Percentiles rank a stretch among this genome's conserved stretches.
Conservation (phyloP, 2,329 filamentous ascomycete species). For the Colletotrichum cuscutae region DNA sequence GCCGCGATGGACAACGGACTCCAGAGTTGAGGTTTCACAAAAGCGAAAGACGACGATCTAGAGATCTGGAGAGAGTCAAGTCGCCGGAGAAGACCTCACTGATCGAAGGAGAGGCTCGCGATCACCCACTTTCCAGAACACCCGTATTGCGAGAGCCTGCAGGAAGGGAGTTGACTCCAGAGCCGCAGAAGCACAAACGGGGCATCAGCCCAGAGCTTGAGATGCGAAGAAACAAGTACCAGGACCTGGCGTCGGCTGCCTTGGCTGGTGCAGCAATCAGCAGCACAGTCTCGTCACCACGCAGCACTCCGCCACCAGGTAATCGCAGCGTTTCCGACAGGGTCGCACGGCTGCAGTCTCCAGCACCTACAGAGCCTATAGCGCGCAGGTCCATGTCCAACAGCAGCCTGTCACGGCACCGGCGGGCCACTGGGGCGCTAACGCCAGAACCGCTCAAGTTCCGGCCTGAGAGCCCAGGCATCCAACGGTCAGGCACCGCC, state of each 20-base stretch:
- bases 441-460: constrained; percentile 65
- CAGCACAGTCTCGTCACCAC: constrained; percentile 17
- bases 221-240: constrained; percentile 40
- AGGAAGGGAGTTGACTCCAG: constrained; percentile 47
- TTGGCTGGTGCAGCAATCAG: constrained; percentile 31
- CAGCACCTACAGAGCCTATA: constrained; percentile 36
- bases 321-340: constrained; percentile 52
- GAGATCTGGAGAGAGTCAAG: constrained; percentile 24
- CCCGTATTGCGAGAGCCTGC: constrained; percentile 53
- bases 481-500: constrained; percentile 60
- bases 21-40: constrained; percentile 26
- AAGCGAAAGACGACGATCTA: constrained; percentile 37
- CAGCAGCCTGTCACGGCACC: constrained; percentile 61
- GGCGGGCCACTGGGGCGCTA: constrained; percentile 37
- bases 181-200: constrained; percentile 54
- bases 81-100: constrained; percentile 39
- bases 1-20: constrained; percentile 37
- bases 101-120: constrained; percentile 28
- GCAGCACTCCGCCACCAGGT: constrained; percentile 35
- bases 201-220: constrained; percentile 34
- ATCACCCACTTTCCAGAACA: constrained; percentile 48
- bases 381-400: constrained; percentile 62
- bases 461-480: constrained; percentile 73
- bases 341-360: constrained; percentile 36
- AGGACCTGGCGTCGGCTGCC: constrained; percentile 45